A percentile compares a stretch with the other conserved stretches of the same genome.
phyloP scores from a whole-genome alignment of 305 asterid genomes.

The Fraxinus greggii region DNA sequence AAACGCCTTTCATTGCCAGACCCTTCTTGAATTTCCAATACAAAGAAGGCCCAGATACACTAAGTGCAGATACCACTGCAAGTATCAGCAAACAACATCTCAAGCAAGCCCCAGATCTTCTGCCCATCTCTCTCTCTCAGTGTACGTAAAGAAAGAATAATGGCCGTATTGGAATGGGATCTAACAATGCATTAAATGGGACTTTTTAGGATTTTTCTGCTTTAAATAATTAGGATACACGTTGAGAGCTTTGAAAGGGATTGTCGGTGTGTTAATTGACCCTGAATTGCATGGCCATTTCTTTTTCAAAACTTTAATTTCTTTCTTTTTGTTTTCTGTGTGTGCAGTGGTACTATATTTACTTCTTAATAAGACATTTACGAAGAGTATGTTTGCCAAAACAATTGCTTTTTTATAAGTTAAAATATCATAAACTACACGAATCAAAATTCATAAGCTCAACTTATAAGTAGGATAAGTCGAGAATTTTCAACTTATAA shows the following conservation, averaged over 20 bases:
- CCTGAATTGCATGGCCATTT: too few relatives aligned
- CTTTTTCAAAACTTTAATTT: too few relatives aligned
- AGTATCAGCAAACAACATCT: slow-evolving; percentile 70
- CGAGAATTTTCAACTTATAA: too few relatives aligned
- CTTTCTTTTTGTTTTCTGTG: too few relatives aligned
- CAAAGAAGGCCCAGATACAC: slow-evolving; percentile 82
- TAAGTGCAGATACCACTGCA: slow-evolving; percentile 79
- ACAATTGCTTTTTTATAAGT: neutral
- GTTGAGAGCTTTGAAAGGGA: neutral
- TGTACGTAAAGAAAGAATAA: neutral
- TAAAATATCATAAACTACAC: too few relatives aligned
- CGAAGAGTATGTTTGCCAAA: neutral
- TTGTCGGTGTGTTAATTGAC: too few relatives aligned
- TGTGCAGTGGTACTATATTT: too few relatives aligned
- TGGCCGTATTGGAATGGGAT: slow-evolving; percentile 19
- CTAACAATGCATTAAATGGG: slow-evolving; percentile 15
- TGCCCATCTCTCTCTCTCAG: slow-evolving; percentile 44
- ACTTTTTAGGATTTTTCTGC: neutral
- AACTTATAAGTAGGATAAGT: neutral
- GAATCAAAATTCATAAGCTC: neutral
- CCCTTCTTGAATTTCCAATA: slow-evolving; percentile 67
- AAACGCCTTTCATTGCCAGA: slow-evolving; percentile 38
- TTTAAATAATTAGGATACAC: neutral
- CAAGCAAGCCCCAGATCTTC: slow-evolving; percentile 80
- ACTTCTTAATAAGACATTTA: neutral